A percentile compares a stretch with the other conserved stretches of the same genome.
phyloP scores from a whole-genome alignment of 2,329 filamentous ascomycete genomes.

The Fusarium graminum region DNA sequence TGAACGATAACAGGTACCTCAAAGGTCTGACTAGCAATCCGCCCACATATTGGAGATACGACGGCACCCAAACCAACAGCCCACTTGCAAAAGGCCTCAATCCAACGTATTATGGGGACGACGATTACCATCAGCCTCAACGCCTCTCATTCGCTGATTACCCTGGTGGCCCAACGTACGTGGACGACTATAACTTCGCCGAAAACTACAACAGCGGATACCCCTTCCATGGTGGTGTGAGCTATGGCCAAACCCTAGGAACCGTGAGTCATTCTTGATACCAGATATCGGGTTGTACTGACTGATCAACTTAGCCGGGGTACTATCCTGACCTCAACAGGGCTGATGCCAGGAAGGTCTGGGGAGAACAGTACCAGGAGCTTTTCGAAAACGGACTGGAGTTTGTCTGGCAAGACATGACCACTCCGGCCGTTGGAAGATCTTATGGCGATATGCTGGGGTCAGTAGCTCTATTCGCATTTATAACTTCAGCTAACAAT shows the following conservation, averaged over 20 bases:
- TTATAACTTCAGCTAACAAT: too few species aligned
- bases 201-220: constrained; percentile 11
- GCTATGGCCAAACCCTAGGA: constrained; percentile 3
- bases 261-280: background rate
- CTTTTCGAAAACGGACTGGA: constrained; percentile 13
- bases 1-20: background rate
- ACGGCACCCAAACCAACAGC: background rate
- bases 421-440: background rate
- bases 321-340: constrained; percentile 7
- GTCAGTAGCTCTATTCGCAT: too few species aligned
- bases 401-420: constrained; percentile 20
- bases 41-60: constrained; percentile 9
- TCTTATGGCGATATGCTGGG: constrained; percentile 7
- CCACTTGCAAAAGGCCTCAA: background rate
- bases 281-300: rapidly evolving
- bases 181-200: background rate
- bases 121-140: background rate
- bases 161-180: rapidly evolving
- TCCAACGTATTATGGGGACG: background rate
- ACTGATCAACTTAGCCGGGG: background rate
- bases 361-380: constrained; percentile 12
- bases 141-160: background rate
- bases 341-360: background rate
- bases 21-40: background rate
- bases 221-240: constrained; percentile 5